Percentiles rank a stretch among this genome's conserved stretches.
phyloP scores from a whole-genome alignment of 768 basidiomycete genomes.

The Baorangia bicolor region DNA sequence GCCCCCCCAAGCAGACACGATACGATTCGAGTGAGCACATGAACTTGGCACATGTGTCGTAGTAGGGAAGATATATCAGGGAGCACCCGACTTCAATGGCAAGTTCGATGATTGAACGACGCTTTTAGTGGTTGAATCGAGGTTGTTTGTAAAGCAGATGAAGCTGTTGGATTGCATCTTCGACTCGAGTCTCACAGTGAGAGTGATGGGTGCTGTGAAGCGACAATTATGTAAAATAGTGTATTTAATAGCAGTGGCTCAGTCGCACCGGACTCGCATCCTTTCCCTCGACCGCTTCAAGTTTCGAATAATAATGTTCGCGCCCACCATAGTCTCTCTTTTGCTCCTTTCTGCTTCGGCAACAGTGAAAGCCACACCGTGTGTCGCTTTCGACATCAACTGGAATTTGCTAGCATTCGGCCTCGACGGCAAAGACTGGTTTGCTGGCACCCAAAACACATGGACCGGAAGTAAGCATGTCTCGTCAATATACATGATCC shows the following conservation, averaged over 20 bases:
- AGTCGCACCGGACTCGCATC: too few species aligned
- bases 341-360: constrained; percentile 39
- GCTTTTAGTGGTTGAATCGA: too few species aligned
- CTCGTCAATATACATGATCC: background rate
- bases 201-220: too few species aligned
- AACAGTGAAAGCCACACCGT: constrained; percentile 46
- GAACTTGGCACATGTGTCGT: too few species aligned
- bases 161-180: too few species aligned
- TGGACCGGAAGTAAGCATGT: constrained; percentile 59
- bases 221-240: too few species aligned
- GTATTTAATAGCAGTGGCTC: too few species aligned
- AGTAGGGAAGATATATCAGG: too few species aligned
- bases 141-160: too few species aligned
- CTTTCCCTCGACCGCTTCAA: constrained; percentile 1
- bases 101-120: too few species aligned
- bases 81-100: background rate
- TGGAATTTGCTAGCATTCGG: constrained; percentile 90
- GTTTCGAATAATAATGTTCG: constrained; percentile 36
- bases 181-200: too few species aligned
- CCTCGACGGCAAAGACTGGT: constrained; percentile 81
- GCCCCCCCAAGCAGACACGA: background rate
- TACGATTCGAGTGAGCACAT: background rate
- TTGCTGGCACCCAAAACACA: constrained; percentile 64
- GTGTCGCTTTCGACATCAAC: constrained; percentile 73
- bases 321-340: constrained; percentile 54